Evolutionary conservation across 2,329 filamentous ascomycete genomes (phyloP), one percentile per base, ranked within the genome.

Genomic region (Clarireedia monteithiana): DNA sequence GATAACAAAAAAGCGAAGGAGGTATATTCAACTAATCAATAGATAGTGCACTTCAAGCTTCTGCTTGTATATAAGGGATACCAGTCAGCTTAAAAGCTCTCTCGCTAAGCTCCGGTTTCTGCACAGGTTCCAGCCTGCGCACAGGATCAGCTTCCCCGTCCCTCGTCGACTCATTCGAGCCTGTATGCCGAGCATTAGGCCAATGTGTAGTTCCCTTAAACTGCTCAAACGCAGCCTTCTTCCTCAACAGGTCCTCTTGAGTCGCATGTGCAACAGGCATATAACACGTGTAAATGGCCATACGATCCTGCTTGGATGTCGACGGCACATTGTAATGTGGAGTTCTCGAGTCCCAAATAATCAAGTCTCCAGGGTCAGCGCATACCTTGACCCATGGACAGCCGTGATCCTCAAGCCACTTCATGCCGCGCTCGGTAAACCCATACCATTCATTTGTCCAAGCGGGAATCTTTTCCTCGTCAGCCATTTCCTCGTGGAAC

Each of bases 211-310:
- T 69, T 0, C 58, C 64, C 4, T 58, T 58, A 24, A 48, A 68
- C 2, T 53, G 54, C 38, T 66, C 47, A 46, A 71, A 71, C 20
- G 65, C 60, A 10, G 59, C 48, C 15, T 39, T 54, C 61, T 70
- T 69, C 26, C 47, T 47, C 36, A 55, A 57, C 2, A 70, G 57
- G 3, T 60, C 60, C 30, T 69, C 68, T 14, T 55, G 59, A 0
- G 54, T 66, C 4, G 69, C 71, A 40, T 69, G 60, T 2, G 56
- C 57, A 2, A 70, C 71, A 1, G 71, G 71, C 53, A 69, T 68
- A 51, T 67, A 73, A 48, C 68, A 73, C 0, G 72, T 72, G 53
- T 75, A 75, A 14, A 72, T 64, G 3, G 66, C 67, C 6, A 71
- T 69, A 1, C 71, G 66, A 34, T 34, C 30, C 30, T 34, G 30